Evolutionary conservation across 805 yeast species (phyloP), one percentile per base, ranked within the genome.

Genomic region (Starmerella vaccinii): DNA sequence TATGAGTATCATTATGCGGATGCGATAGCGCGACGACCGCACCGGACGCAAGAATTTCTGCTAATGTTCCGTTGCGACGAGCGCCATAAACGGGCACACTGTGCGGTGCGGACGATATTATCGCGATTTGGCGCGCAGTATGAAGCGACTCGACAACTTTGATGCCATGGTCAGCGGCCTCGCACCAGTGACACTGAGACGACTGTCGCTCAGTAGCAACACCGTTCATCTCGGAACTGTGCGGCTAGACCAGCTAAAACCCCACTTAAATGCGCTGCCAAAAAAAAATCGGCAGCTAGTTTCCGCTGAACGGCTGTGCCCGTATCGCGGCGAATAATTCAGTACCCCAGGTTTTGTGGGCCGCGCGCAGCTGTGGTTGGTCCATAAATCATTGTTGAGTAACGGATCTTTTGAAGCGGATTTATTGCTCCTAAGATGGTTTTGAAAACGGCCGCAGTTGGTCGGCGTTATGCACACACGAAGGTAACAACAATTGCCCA

Each of bases 401-500:
- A n/a, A n/a, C n/a, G n/a, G n/a, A n/a, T n/a, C n/a, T n/a, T n/a
- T n/a, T n/a, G n/a, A n/a, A n/a, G n/a, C n/a, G n/a, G n/a, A n/a
- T n/a, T n/a, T n/a, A n/a, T n/a, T n/a, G n/a, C n/a, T n/a, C n/a
- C n/a, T n/a, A n/a, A n/a, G n/a, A 21, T 21, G 26, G 5, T n/a
- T n/a, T 37, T 26, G 9, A 37, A 18, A 37, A 24, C 30, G 7
- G 24, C 19, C 3, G 33, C 19, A 1, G 34, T 22, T 12, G 5
- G 26, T 10, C 8, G 46, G 38, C 37, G 46, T 15, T 32, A 30
- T 21, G 46, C 46, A 29, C 58, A 55, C 40, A 46, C 50, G 18
- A 59, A 60, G 27, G 57, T 60, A 19, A 51, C 60, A 8, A 49
- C 58, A 1, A 27, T 55, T 9, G 54, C 47, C 4, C 48, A 52